Percentiles rank a stretch among this genome's conserved stretches.
Conservation (phyloP, 2,329 filamentous ascomycete genomes). For the Coniochaeta sp. region DNA sequence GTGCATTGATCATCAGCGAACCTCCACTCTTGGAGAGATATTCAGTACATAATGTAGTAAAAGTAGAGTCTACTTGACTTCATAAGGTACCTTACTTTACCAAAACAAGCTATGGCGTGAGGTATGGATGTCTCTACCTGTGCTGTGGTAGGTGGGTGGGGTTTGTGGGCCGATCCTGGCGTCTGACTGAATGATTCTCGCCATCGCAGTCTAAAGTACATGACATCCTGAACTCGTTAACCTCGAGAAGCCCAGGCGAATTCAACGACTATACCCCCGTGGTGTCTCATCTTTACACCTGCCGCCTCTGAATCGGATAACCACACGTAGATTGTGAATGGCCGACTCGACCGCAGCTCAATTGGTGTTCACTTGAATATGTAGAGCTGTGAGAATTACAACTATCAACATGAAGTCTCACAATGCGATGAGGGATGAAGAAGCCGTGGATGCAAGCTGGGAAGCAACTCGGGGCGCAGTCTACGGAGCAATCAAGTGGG, state of each 20-base stretch:
- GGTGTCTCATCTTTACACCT: background rate
- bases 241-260: background rate
- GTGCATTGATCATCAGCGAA: no score
- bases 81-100: no score
- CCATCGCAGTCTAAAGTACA: no score
- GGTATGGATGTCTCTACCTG: no score
- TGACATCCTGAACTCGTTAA: background rate
- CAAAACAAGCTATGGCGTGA: no score
- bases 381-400: slow-evolving; percentile 5
- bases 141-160: background rate
- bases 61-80: no score
- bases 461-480: slow-evolving; percentile 62
- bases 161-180: background rate
- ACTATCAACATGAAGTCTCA: slow-evolving; percentile 23
- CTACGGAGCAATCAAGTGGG: slow-evolving; percentile 65
- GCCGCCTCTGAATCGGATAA: background rate
- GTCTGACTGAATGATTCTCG: no score
- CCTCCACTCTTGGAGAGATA: no score
- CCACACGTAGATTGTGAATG: background rate
- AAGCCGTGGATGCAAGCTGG: slow-evolving; percentile 63
- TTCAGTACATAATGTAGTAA: no score
- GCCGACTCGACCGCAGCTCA: background rate
- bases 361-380: background rate
- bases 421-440: slow-evolving; percentile 54
- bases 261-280: background rate